These are phyloP conservation scores for Xylaria curta DNA, from an alignment of 495 filamentous ascomycete genomes.

Conservation along the genomic window DNA sequence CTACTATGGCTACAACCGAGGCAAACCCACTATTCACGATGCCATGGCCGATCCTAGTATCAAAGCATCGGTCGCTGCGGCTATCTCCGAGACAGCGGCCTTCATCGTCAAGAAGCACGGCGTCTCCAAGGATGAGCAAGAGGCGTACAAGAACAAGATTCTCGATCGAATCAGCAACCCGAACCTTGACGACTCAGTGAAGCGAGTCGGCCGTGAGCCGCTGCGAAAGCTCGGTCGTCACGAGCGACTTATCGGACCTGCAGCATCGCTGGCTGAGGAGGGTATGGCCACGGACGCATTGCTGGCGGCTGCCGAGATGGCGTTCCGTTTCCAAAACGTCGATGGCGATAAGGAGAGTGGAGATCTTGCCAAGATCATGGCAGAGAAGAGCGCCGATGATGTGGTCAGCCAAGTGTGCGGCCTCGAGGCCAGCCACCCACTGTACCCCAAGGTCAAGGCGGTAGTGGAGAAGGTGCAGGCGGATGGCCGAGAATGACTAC, in stretches of 20 bases:
- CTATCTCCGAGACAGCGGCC: conserved; percentile 79
- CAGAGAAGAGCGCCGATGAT: conserved; percentile 68
- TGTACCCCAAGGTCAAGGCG: conserved; percentile 73
- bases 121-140: conserved; percentile 77
- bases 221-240: conserved; percentile 89
- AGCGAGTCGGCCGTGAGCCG: conserved; percentile 94
- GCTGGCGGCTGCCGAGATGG: conserved; percentile 80
- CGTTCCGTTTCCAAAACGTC: conserved; percentile 91
- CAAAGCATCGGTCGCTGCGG: conserved; percentile 72
- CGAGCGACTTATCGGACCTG: conserved; percentile 95
- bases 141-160: conserved; percentile 90
- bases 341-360: conserved; percentile 84
- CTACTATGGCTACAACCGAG: conserved; percentile 86
- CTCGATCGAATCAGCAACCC: conserved; percentile 91
- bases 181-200: conserved; percentile 89
- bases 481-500: conserved; percentile 48
- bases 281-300: conserved; percentile 73
- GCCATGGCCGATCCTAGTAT: conserved; percentile 68
- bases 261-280: conserved; percentile 79
- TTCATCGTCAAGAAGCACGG: conserved; percentile 87
- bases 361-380: conserved; percentile 83
- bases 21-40: conserved; percentile 87
- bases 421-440: conserved; percentile 70
- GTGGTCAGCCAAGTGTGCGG: conserved; percentile 76
- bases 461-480: conserved; percentile 81